Base-by-base conservation (phyloP, 1,284 basidiomycete genomes). In the Ustilago tritici region DNA sequence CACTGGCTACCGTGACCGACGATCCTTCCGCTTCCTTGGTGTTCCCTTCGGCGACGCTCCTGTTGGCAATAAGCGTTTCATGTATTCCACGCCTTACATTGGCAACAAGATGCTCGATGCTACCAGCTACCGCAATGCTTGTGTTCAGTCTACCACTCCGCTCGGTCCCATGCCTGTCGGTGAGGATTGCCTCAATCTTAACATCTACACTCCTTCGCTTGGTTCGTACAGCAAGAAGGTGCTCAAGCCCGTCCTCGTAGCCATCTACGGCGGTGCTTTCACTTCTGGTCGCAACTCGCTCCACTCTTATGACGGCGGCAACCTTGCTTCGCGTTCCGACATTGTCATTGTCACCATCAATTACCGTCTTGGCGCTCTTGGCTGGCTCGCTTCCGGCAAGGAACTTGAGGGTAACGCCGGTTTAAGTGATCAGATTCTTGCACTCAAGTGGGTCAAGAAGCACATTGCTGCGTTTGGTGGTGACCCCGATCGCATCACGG, bases 391-490 rank as follows among this genome's bases (percentile, higher is more conserved):
- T n/a, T 75, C 68, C 0, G 66, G 61, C 7, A 41, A 60, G 7
- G 70, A 72, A 19, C 55, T 77, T 6, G 66, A 70, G 2, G 75
- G 70, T 40, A 85, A 85, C 46, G 79, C 82, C 0, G 84, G 81
- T 28, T 36, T 80, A n/a, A 76, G 76, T 38, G 84, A 85, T 56
- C 68, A 83, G 38, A 78, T 84, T 31, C 56, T 77, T 0, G 84
- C 82, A 14, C 77, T 85, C 34, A 64, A 78, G 53, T 93, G 92
- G 86, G 86, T 95, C 71, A 88, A 90, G 66, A 87, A 87, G 32
- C 89, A 87, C 56, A 85, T 87, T 47, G 58, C 71, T 3, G 89
- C 89, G 28, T 93, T 95, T 78, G 93, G 93, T 8, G 94, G 93
- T 11, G 86, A 89, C 70, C 74, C 79, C 2, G 41, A 89, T 2